Conservation (phyloP, 1,139 yeast species). For the Nematodospora anomalae region DNA sequence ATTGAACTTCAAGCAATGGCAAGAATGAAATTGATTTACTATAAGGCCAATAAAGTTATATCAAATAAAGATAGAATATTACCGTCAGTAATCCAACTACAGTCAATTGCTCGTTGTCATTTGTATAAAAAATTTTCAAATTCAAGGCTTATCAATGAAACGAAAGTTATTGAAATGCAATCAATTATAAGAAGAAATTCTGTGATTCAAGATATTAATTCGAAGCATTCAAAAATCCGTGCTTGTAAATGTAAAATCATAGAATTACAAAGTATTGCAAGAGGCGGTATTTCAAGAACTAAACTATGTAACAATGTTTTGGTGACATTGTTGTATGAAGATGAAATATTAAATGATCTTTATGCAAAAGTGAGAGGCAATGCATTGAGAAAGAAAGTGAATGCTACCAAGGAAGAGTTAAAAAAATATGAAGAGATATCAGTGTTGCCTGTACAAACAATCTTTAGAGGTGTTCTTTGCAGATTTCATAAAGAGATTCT, state of each 20-base stretch:
- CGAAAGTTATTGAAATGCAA: conserved; percentile 30
- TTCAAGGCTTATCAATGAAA: conserved; percentile 16
- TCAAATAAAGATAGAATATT: conserved; percentile 26
- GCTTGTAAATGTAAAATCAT: conserved; percentile 17
- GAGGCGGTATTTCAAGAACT: conserved; percentile 54
- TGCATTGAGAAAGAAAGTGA: conserved; percentile 31
- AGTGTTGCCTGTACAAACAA: conserved; percentile 33
- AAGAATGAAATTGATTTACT: conserved; percentile 27
- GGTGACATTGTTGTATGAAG: conserved; percentile 43
- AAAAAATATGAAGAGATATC: conserved; percentile 21
- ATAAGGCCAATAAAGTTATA: conserved; percentile 24
- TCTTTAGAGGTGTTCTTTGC: conserved; percentile 47
- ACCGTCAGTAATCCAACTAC: conserved; percentile 28
- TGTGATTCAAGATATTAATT: conserved; percentile 23
- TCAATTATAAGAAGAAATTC: conserved; percentile 34
- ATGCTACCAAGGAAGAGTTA: conserved; percentile 23
- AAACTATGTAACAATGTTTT: conserved; percentile 46
- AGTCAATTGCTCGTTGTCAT: conserved; percentile 33
- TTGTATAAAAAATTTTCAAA: conserved; percentile 24
- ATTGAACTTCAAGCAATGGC: conserved; percentile 29
- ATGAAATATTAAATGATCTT: conserved; percentile 35
- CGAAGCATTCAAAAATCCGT: conserved; percentile 19
- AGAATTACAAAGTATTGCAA: conserved; percentile 51
- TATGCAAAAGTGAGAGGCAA: conserved; percentile 50
- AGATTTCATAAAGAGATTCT: conserved; percentile 51